Evolutionary conservation across 176 grass and related monocot species (phyloP).

Genomic region (Zizania latifolia): DNA sequence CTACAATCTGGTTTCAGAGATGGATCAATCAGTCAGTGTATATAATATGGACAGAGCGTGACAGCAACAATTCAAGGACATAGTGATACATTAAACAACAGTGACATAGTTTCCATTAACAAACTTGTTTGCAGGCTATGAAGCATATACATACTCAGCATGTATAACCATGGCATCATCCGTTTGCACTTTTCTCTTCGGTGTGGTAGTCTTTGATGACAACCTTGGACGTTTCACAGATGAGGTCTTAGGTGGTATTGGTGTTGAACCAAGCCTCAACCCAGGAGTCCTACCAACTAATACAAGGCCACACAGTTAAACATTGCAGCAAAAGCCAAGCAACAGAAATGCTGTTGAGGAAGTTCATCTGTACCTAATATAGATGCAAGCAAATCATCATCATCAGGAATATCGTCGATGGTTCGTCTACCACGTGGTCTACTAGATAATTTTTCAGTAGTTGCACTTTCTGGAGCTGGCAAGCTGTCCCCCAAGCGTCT

Average conservation of each 20-base stretch:
- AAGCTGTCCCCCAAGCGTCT: slow-evolving; percentile 64
- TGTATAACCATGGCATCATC: slow-evolving; percentile 96
- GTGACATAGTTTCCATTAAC: slow-evolving; percentile 18
- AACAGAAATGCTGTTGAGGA: slow-evolving; percentile 16
- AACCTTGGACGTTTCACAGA: slow-evolving; percentile 70
- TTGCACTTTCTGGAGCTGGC: slow-evolving; percentile 52
- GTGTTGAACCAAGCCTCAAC: slow-evolving; percentile 59
- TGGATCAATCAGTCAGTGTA: neutral
- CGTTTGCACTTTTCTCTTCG: slow-evolving; percentile 79
- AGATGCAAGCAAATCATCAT: slow-evolving; percentile 86
- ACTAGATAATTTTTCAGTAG: slow-evolving; percentile 62
- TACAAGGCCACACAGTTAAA: slow-evolving; percentile 38
- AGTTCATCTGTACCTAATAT: slow-evolving; percentile 68
- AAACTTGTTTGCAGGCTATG: neutral
- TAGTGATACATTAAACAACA: neutral
- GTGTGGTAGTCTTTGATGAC: slow-evolving; percentile 37
- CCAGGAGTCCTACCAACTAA: slow-evolving; percentile 81
- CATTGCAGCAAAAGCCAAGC: slow-evolving; percentile 14
- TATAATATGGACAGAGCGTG: neutral
- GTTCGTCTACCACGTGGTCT: slow-evolving; percentile 51
- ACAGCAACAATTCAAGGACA: neutral
- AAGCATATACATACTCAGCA: slow-evolving; percentile 80
- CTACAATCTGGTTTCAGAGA: neutral
- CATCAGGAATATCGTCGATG: slow-evolving; percentile 53
- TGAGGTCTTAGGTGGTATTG: slow-evolving; percentile 43